Conservation (phyloP, 768 basidiomycete species). For the Boletales sp. region DNA sequence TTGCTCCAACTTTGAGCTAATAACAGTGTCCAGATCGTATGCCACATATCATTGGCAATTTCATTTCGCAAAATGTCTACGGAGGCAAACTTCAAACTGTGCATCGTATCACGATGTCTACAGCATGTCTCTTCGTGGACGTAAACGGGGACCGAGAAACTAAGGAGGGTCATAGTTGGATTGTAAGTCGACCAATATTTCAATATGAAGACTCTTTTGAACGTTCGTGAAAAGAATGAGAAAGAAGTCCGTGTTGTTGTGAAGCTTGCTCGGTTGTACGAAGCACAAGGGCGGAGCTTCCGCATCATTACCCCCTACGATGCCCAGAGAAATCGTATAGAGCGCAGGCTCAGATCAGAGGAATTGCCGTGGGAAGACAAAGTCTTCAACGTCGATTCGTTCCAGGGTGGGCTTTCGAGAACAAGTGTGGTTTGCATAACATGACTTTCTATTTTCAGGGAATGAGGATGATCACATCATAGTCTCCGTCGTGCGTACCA, state of each 20-base stretch:
- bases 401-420: constrained; percentile 57
- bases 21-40: constrained; percentile 58
- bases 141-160: constrained; percentile 31
- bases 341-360: constrained; percentile 45
- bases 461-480: constrained; percentile 79
- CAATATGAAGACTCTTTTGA: neutral
- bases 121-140: constrained; percentile 39
- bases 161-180: constrained; percentile 32
- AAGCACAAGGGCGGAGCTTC: constrained; percentile 39
- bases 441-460: constrained; percentile 40
- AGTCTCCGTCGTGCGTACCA: constrained; percentile 62
- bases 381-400: constrained; percentile 74
- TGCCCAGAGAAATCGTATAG: constrained; percentile 58
- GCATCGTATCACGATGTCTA: constrained; percentile 40
- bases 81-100: constrained; percentile 50
- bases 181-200: constrained; percentile 17
- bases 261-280: constrained; percentile 49
- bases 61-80: constrained; percentile 70
- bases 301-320: constrained; percentile 80
- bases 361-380: constrained; percentile 57
- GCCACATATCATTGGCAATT: constrained; percentile 69
- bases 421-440: neutral
- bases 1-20: neutral
- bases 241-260: constrained; percentile 51
- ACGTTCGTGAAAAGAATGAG: constrained; percentile 47